phyloP scores from a whole-genome alignment of 495 filamentous ascomycete genomes.

The Aspergillus biplanus region DNA sequence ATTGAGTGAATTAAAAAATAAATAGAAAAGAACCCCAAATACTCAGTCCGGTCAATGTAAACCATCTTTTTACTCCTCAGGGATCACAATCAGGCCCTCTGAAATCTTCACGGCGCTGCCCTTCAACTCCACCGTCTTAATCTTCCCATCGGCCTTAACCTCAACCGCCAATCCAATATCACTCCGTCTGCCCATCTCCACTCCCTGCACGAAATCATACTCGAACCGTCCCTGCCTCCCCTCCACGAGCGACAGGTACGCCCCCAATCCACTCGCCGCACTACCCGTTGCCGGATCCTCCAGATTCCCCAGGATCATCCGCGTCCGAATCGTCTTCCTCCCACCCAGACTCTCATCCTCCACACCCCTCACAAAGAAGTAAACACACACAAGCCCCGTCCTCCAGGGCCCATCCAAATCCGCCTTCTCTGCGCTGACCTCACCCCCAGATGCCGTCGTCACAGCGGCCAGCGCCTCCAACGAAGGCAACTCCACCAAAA shows the following conservation, averaged over 20 bases:
- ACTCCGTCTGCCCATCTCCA: constrained; percentile 77
- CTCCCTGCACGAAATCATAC: constrained; percentile 69
- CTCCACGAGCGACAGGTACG: constrained; percentile 57
- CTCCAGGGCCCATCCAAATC: constrained; percentile 60
- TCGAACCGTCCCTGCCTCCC: constrained; percentile 31
- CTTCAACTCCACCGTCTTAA: constrained; percentile 57
- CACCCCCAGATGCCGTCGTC: constrained; percentile 21
- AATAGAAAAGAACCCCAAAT: too few species aligned
- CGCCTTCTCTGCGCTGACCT: constrained; percentile 7
- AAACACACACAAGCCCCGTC: constrained; percentile 49
- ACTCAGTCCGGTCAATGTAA: neutral
- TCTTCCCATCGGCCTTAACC: constrained; percentile 31
- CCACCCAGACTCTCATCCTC: constrained; percentile 26
- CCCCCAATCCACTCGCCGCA: constrained; percentile 59
- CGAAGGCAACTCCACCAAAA: constrained; percentile 54
- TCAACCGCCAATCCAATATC: constrained; percentile 55
- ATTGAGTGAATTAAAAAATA: too few species aligned
- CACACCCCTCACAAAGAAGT: constrained; percentile 55
- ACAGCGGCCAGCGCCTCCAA: constrained; percentile 29
- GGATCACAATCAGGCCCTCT: constrained; percentile 48
- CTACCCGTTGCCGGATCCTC: constrained; percentile 74
- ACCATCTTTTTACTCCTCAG: constrained; percentile 4
- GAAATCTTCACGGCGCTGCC: constrained; percentile 63
- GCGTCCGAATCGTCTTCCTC: constrained; percentile 30
- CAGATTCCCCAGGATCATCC: constrained; percentile 54